Evolutionary conservation across 2,329 filamentous ascomycete species (phyloP).

Genomic region (Exophiala spinifera): DNA sequence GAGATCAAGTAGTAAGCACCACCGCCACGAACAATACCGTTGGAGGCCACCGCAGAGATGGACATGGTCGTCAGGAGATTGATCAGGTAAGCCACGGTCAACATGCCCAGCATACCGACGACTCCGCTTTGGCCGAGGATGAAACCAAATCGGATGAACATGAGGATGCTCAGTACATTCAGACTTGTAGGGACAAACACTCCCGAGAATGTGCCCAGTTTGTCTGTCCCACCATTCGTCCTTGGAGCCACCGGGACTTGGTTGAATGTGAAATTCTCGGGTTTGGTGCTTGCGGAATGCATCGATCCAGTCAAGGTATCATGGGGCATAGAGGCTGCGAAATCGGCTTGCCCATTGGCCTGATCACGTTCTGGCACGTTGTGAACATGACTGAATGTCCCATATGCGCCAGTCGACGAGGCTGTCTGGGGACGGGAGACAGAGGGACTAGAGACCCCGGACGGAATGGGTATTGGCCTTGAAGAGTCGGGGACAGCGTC

Average conservation of each 20-base stretch:
- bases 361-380: background rate
- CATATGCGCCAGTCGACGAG: conserved; percentile 10
- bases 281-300: background rate
- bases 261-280: conserved; percentile 9
- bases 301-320: background rate
- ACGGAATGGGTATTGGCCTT: conserved; percentile 11
- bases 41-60: conserved; percentile 83
- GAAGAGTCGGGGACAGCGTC: conserved; percentile 5
- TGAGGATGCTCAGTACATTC: conserved; percentile 85
- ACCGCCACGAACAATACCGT: conserved; percentile 82
- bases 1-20: conserved; percentile 89
- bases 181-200: conserved; percentile 86
- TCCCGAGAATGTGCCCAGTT: conserved; percentile 72
- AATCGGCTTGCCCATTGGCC: background rate
- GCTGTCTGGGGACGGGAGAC: background rate
- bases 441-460: conserved; percentile 1
- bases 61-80: conserved; percentile 83
- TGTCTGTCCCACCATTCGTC: conserved; percentile 44
- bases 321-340: background rate
- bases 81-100: conserved; percentile 72
- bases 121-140: conserved; percentile 78
- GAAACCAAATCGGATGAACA: conserved; percentile 86
- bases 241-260: conserved; percentile 2
- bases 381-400: conserved; percentile 15
- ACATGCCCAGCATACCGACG: conserved; percentile 72